Percentiles rank a stretch among this genome's conserved stretches.
These are phyloP conservation scores for Bipolaris bicolor DNA, from an alignment of 2,329 filamentous ascomycete species.

Conservation along the genomic window DNA sequence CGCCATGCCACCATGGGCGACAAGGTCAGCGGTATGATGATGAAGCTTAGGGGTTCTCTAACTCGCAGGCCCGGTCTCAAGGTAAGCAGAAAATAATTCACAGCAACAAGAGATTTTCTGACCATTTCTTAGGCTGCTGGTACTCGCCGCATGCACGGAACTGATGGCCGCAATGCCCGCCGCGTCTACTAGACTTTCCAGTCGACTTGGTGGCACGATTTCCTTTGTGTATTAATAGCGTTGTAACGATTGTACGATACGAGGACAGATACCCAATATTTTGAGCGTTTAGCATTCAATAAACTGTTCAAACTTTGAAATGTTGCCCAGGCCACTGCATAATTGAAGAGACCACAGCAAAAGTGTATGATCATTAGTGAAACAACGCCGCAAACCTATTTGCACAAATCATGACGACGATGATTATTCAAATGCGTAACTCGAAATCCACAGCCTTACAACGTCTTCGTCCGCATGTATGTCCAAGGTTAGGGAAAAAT, in stretches of 20 bases:
- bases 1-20: slow-evolving; percentile 73
- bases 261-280: slow-evolving; percentile 23
- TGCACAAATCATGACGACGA: no score
- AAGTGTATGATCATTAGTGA: neutral
- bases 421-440: no score
- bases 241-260: slow-evolving; percentile 21
- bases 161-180: slow-evolving; percentile 66
- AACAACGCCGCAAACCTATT: neutral
- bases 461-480: no score
- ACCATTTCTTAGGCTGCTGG: slow-evolving; percentile 66
- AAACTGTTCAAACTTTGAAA: neutral
- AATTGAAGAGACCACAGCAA: neutral
- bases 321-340: neutral
- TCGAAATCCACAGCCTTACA: no score
- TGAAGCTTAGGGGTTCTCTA: slow-evolving; percentile 73
- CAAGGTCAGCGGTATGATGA: slow-evolving; percentile 77
- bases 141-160: slow-evolving; percentile 74
- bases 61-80: slow-evolving; percentile 74
- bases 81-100: slow-evolving; percentile 50
- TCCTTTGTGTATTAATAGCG: slow-evolving; percentile 6
- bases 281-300: slow-evolving; percentile 16
- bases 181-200: slow-evolving; percentile 32
- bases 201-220: neutral
- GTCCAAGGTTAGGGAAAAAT: no score
- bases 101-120: neutral